Percentiles rank a stretch among this genome's conserved stretches.
phyloP scores from a whole-genome alignment of 2,329 filamentous ascomycete genomes.

The Leptoxyphium fumago region DNA sequence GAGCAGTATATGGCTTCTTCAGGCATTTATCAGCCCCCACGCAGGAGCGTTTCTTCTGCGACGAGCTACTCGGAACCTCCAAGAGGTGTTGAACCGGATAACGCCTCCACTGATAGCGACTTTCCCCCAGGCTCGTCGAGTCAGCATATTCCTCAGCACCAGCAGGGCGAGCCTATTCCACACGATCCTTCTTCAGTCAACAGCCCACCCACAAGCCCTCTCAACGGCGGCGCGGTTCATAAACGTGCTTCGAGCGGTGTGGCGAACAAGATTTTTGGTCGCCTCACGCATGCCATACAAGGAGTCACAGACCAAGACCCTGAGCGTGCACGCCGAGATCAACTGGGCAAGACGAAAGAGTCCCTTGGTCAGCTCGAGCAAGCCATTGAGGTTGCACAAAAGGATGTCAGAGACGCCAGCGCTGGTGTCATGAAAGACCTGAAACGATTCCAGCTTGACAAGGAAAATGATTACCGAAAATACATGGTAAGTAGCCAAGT shows the following conservation, averaged over 20 bases:
- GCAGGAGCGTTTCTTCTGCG: constrained; percentile 41
- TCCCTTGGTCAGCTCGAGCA: constrained; percentile 76
- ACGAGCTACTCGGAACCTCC: constrained; percentile 20
- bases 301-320: constrained; percentile 94
- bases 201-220: constrained; percentile 11
- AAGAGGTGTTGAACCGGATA: constrained; percentile 44
- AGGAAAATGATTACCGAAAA: constrained; percentile 80
- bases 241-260: constrained; percentile 78
- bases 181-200: constrained; percentile 8
- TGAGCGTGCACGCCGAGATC: constrained; percentile 78
- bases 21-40: constrained; percentile 38
- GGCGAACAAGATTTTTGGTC: constrained; percentile 83
- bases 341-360: constrained; percentile 90
- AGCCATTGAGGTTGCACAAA: constrained; percentile 72
- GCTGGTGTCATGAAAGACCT: constrained; percentile 76
- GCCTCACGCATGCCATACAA: constrained; percentile 87
- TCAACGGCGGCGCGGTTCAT: constrained; percentile 32
- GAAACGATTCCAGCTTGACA: constrained; percentile 84
- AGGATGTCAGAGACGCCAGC: constrained; percentile 88
- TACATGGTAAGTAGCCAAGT: constrained; percentile 68
- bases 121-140: constrained; percentile 69
- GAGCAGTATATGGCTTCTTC: constrained; percentile 78
- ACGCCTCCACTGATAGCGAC: constrained; percentile 85
- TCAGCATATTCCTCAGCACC: constrained; percentile 38
- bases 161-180: constrained; percentile 9